Base-by-base conservation (phyloP, 2,329 filamentous ascomycete species). In the Eurotiales sp. region DNA sequence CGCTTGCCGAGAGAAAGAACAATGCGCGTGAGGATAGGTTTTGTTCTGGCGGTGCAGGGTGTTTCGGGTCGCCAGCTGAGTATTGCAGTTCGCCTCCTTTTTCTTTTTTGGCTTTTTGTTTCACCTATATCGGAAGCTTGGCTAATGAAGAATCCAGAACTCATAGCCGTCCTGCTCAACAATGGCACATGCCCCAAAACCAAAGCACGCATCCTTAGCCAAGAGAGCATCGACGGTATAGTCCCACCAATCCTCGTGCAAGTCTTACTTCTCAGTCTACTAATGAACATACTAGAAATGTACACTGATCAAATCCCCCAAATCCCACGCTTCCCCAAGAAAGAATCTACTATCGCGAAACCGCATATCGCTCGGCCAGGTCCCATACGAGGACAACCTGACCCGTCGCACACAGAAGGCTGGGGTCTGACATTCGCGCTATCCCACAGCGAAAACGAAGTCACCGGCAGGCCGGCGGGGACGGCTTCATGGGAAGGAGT, bases 381-480 rank as follows among this genome's bases (percentile, higher is more conserved):
- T 1, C 51, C 51, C 8, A 11, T 49, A 4, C 45, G 46, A 17
- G 22, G 21, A 21, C 53, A 73, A 37, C n/a, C n/a, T n/a, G n/a
- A n/a, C n/a, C n/a, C n/a, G n/a, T n/a, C n/a, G n/a, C n/a, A n/a
- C n/a, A 78, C 83, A 0, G 83, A 87, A 61, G 85, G 85, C 11
- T 87, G 83, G 83, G 83, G 82, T 0, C 65, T 87, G 42, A 78
- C 75, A 0, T 82, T 83, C 50, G 53, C 52, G 8, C 78, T 84
- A 72, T 63, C 82, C n/a, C 79, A 67, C 32, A 44, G 50, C 29
- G 53, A 61, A 21, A 41, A 49, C 10, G 54, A 61, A 0, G 78
- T 79, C 2, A 49, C 79, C 1, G 80, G 80, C 0, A 67, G 80
- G 5, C 76, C 77, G 0, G 64, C 57, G 1, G 68, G 71, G 2